Conservation (phyloP, 768 basidiomycete species). For the Mycena belliarum region DNA sequence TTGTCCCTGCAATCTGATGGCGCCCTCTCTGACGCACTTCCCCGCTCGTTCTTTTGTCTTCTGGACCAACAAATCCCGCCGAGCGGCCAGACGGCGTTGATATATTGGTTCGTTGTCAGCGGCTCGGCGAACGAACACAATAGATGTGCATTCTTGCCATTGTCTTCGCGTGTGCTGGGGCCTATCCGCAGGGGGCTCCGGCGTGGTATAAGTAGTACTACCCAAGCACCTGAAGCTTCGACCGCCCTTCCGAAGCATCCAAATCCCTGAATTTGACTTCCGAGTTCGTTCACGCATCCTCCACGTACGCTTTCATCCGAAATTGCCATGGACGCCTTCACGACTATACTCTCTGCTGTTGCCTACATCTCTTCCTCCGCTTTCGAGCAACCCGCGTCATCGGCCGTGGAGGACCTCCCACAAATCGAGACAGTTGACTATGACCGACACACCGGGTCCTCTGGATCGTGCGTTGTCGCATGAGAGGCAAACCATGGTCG, state of each 20-base stretch:
- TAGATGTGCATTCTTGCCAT: neutral
- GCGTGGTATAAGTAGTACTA: slow-evolving; percentile 5
- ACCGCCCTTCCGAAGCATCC: too few relatives aligned
- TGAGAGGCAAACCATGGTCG: neutral
- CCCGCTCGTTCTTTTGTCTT: slow-evolving; percentile 7
- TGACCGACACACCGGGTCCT: slow-evolving; percentile 8
- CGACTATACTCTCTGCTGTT: slow-evolving; percentile 6
- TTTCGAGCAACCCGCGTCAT: neutral
- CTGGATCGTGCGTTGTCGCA: slow-evolving; percentile 12
- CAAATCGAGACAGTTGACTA: slow-evolving; percentile 10
- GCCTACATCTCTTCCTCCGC: slow-evolving; percentile 3
- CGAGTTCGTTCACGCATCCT: neutral
- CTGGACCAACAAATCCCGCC: neutral
- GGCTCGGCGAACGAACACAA: neutral
- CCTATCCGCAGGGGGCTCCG: neutral
- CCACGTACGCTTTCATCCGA: neutral
- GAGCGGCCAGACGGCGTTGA: neutral
- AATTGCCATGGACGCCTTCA: slow-evolving; percentile 17
- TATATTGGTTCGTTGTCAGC: neutral
- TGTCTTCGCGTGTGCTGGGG: neutral
- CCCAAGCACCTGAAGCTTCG: neutral
- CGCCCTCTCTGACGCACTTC: neutral
- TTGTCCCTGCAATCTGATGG: neutral
- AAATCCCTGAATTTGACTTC: too few relatives aligned
- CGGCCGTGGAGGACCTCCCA: slow-evolving; percentile 7